Evolutionary conservation across 371 early-diverging fungal species (phyloP), one percentile per base, ranked within the genome.

Genomic region (Circinella minor): DNA sequence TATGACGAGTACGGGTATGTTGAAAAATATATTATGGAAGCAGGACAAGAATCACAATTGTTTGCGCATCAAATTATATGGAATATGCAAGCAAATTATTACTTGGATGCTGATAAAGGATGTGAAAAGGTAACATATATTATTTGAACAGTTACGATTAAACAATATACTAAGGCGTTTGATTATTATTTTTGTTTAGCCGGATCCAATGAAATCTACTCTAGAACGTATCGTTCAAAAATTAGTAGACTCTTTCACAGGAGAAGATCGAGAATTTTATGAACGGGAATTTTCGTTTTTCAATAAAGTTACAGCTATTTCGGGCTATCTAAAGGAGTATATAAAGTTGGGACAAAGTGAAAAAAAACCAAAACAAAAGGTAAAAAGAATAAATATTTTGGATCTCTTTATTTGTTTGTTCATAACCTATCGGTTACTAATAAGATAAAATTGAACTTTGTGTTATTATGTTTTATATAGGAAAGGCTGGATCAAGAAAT

Each of bases 21-120:
- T 7, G 96, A 97, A 78, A 89, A 91, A 61, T 98, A 93, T 69
- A 96, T 99, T 37, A 79, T 99, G 79, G 90, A 93, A 47, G 94
- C 99, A 0, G 99, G 96, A 1, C 89, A 89, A 69, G 90, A 91
- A 1, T 96, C 96, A 8, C 99, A 97, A 75, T 84, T 95, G 39
- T 99, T 99, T 87, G 95, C 98, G 4, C 99, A 99, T 81, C 99
- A 99, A 80, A 97, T 99, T 61, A 98, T 99, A 60, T 99, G 99
- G 99, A 99, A 99, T 77, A 98, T 99, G 96, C 93, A 97, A 49
- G 99, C 99, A 57, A 99, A 99, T 83, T 82, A 80, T 54, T 85
- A 90, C 93, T 92, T 98, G 71, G 88, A 93, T 89, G 82, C 85
- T 9, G 95, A 95, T 75, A 95, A 96, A 67, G 94, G 91, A 7